Percentiles rank a stretch among this genome's conserved stretches.
Evolutionary conservation across 371 early-diverging fungal species (phyloP).

Genomic region (Mucor irregularis): DNA sequence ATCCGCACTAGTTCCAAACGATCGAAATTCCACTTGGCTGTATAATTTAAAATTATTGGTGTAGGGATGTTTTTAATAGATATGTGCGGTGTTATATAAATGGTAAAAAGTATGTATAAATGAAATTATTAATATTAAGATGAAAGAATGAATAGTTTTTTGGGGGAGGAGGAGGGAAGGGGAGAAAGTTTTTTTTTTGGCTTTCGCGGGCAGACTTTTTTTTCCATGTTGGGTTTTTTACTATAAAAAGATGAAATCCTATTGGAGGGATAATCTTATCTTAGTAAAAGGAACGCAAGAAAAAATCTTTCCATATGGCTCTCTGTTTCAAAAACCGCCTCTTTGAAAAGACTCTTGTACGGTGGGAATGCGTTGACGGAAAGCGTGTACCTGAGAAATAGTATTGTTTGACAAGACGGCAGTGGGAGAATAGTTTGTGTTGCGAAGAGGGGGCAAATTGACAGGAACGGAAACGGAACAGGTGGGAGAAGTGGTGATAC

Average conservation of each 20-base stretch:
- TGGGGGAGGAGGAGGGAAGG: too few relatives aligned
- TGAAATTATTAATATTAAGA: neutral
- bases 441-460: constrained; percentile 10
- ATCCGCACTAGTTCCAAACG: too few relatives aligned
- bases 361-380: constrained; percentile 16
- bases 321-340: neutral
- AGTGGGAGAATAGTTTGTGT: neutral
- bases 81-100: too few relatives aligned
- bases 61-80: too few relatives aligned
- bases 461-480: constrained; percentile 3
- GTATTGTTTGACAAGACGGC: neutral
- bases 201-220: neutral
- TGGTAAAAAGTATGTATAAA: neutral
- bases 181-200: too few relatives aligned
- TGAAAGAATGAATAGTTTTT: too few relatives aligned
- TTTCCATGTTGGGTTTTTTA: neutral
- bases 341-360: constrained; percentile 25
- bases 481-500: constrained; percentile 5
- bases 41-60: too few relatives aligned
- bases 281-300: too few relatives aligned
- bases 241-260: neutral
- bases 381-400: constrained; percentile 13
- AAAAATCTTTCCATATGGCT: too few relatives aligned
- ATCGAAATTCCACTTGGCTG: too few relatives aligned
- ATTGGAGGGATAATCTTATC: neutral